Evolutionary conservation across 78 protist genomes (phyloP), one percentile per base, ranked within the genome.

Genomic region (Blattamonas nauphoetae): DNA sequence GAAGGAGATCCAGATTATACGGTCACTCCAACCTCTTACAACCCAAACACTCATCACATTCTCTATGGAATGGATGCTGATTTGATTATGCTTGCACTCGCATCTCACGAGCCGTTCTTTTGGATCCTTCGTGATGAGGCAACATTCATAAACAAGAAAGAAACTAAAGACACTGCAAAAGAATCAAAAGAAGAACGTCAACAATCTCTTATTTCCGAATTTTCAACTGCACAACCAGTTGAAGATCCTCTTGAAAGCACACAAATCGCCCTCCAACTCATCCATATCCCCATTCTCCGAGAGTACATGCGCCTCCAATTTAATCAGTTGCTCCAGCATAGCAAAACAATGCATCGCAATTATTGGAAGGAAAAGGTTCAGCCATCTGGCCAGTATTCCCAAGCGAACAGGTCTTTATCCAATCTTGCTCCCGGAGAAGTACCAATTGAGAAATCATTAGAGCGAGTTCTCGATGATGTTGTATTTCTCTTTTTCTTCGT

Each of bases 1-100:
- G 77, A 32, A n/a, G 36, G 5, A 4, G 42, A 6, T 41, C 6
- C 6, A 3, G 29, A 36, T 3, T 5, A 34, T 2, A 2, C 1
- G 5, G 21, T 2, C 42, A 63, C 32, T 44, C 42, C 86, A 45
- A 38, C 90, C 90, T 93, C 42, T 3, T 96, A 90, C 89, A 80
- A 90, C 45, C 93, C 96, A 38, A 86, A 91, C 71, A 44, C 45
- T 80, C 4, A 91, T 3, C 98, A 96, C 88, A 93, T 96, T 81
- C n/a, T 95, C 82, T 95, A 95, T 87, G 98, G 98, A 11, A 81
- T 95, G 1, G 98, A 96, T 81, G 97, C 97, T 5, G 98, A 96
- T 79, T 91, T 96, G 63, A 94, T 96, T 90, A 91, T 95, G 93
- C 91, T 96, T 34, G 89, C 92, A 0, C 90, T 96, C 45, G 94